Percentiles rank a stretch among this genome's conserved stretches.
These are phyloP conservation scores for Vitis riparia DNA, from an alignment of 164 flowering plant species.

Conservation along the genomic window DNA sequence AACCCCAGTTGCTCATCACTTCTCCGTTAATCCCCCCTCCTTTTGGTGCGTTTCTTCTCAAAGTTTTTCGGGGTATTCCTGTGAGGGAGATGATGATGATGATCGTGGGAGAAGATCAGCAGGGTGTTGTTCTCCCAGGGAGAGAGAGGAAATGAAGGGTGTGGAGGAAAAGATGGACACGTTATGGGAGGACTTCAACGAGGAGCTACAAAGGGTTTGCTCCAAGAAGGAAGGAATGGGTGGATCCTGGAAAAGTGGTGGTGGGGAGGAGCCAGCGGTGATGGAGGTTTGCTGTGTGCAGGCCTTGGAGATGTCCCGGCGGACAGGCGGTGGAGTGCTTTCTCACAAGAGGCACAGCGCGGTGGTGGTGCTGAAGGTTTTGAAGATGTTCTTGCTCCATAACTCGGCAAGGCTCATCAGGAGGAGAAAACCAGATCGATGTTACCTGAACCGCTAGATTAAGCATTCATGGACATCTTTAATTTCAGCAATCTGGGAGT, in stretches of 20 bases:
- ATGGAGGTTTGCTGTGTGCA: not conserved
- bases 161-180: slow-evolving; percentile 17
- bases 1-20: not conserved
- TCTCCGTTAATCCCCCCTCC: not conserved
- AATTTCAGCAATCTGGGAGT: too few species aligned
- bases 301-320: not conserved
- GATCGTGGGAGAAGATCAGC: not conserved
- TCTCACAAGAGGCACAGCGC: not conserved
- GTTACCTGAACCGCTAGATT: too few species aligned
- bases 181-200: slow-evolving; percentile 21
- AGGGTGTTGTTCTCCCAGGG: not conserved
- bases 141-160: not conserved
- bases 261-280: not conserved
- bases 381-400: slow-evolving; percentile 4
- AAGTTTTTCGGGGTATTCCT: not conserved
- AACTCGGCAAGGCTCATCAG: not conserved
- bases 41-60: slow-evolving; percentile 14
- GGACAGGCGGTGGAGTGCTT: not conserved
- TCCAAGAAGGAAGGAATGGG: not conserved
- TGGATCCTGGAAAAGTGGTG: too few species aligned
- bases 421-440: too few species aligned
- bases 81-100: not conserved
- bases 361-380: not conserved
- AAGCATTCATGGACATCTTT: too few species aligned
- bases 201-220: slow-evolving; percentile 5